phyloP scores from a whole-genome alignment of 1,139 yeast species.

The Sugiyamaella japonica region DNA sequence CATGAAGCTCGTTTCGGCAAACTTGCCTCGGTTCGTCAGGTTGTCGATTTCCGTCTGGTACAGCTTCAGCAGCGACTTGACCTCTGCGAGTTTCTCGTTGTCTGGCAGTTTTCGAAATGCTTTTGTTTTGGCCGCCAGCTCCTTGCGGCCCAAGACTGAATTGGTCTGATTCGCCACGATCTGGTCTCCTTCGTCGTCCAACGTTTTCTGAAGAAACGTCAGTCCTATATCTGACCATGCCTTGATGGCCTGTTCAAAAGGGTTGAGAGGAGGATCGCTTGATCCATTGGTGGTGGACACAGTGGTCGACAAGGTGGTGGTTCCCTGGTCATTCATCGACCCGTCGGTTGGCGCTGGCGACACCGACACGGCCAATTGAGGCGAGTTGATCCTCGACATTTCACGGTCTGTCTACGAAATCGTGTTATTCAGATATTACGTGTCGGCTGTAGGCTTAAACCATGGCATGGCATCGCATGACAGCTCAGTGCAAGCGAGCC shows the following conservation, averaged over 20 bases:
- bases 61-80: slow-evolving; percentile 68
- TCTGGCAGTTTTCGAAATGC: slow-evolving; percentile 72
- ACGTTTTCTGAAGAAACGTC: slow-evolving; percentile 61
- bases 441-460: no score
- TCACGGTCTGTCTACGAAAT: no score
- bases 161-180: slow-evolving; percentile 68
- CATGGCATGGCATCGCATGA: no score
- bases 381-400: no score
- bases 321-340: not conserved
- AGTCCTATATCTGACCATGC: slow-evolving; percentile 77
- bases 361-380: no score
- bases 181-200: slow-evolving; percentile 74
- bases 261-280: slow-evolving; percentile 1
- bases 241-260: slow-evolving; percentile 64
- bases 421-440: no score
- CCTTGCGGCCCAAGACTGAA: slow-evolving; percentile 69
- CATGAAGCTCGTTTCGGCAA: slow-evolving; percentile 70
- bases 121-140: slow-evolving; percentile 77
- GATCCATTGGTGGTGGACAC: not conserved
- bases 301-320: not conserved
- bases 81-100: slow-evolving; percentile 61
- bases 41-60: slow-evolving; percentile 88
- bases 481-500: no score
- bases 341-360: no score
- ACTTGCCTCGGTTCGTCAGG: slow-evolving; percentile 74